These are phyloP conservation scores for Chytridium lagenaria DNA, from an alignment of 371 early-diverging fungal species.

Conservation along the genomic window DNA sequence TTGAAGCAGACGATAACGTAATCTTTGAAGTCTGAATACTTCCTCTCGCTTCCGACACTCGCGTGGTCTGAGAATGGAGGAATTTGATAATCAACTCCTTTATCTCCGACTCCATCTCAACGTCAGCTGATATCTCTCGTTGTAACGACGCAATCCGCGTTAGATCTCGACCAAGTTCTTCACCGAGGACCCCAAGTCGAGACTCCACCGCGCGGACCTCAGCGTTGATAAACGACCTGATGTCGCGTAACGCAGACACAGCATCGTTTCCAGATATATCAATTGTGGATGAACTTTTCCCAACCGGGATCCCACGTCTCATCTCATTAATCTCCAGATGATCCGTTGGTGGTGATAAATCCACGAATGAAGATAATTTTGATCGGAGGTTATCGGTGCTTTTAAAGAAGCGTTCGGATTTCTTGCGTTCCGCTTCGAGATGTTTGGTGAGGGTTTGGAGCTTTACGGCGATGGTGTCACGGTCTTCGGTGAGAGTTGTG, in stretches of 20 bases:
- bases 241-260: background rate
- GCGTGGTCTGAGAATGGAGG: conserved; percentile 10
- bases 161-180: conserved; percentile 10
- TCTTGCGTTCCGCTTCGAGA: conserved; percentile 1
- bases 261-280: conserved; percentile 3
- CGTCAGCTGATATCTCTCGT: conserved; percentile 6
- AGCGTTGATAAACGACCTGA: background rate
- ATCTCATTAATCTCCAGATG: background rate
- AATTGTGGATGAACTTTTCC: background rate
- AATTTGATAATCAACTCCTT: background rate
- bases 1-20: background rate
- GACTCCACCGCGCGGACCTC: background rate
- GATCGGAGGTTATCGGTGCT: conserved; percentile 10
- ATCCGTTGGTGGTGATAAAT: background rate
- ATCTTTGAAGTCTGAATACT: background rate
- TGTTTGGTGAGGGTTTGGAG: background rate
- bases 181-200: background rate
- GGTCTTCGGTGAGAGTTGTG: background rate
- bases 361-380: conserved; percentile 12
- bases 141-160: background rate
- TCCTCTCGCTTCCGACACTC: background rate
- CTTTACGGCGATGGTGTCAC: background rate
- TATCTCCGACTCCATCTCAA: conserved; percentile 12
- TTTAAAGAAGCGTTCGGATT: conserved; percentile 7
- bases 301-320: no score